Base-by-base conservation (phyloP, 495 filamentous ascomycete species). In the Podospora sp. region DNA sequence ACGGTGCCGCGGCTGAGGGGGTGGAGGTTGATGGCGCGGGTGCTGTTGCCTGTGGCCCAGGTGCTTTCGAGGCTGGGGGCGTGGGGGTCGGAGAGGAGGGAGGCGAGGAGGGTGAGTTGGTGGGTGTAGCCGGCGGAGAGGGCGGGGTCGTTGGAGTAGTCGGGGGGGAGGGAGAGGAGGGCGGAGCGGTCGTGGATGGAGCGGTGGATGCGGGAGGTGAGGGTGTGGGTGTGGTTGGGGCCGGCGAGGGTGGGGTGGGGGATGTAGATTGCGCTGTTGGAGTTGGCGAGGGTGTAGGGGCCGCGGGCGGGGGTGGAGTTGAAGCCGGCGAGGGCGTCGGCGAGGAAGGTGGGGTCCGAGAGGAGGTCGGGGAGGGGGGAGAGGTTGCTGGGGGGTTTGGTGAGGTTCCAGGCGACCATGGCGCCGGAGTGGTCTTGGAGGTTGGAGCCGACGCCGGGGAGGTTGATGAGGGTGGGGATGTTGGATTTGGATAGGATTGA, bases 391-490 rank as follows among this genome's bases (percentile, higher is more conserved):
- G 59, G 59, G 2, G 27, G 29, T 24, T 16, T 24, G 58, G 4
- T 60, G n/a, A 60, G 18, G 16, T 61, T n/a, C 63, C 63, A 69
- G 8, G 25, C 8, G 21, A 75, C 59, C 12, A 56, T 18, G 16
- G 71, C 56, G 0, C 69, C 71, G 11, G 62, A 65, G 26, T 75
- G 73, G 60, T 75, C 73, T 1, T 73, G 69, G 40, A 75, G 59
- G 22, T 73, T 73, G 14, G 81, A 76, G 9, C 85, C 85, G 16
- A 87, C 85, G 6, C 82, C 78, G 0, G 84, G 81, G 0, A 83
- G 67, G 63, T 87, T 76, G 1, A 80, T 65, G 2, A 80, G 68
- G 1, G 83, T 66, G 0, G 74, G 68, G 21, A 87, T 82, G 1
- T 73, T 70, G 25, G 76, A 73, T 16, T 69, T 62, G n/a, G 73